These are phyloP conservation scores for Thymus quinquecostatus DNA, from an alignment of 257 asterid genomes.

Conservation along the genomic window DNA sequence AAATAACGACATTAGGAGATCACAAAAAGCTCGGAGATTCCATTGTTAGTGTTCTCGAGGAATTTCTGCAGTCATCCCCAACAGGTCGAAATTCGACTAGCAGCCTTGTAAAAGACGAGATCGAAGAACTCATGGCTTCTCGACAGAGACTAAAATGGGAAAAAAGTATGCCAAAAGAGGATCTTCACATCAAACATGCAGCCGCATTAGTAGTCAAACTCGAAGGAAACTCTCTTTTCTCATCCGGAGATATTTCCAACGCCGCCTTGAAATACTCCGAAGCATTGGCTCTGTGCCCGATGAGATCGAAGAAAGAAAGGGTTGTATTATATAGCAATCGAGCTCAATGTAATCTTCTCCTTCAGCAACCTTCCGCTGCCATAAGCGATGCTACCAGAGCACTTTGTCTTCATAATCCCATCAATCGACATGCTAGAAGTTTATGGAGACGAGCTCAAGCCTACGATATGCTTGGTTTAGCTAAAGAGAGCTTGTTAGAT, in stretches of 20 bases:
- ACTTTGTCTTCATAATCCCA: slow-evolving; percentile 82
- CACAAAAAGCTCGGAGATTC: slow-evolving; percentile 97
- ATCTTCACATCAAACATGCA: slow-evolving; percentile 97
- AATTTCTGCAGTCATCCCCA: slow-evolving; percentile 65
- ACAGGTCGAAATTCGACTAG: slow-evolving; percentile 61
- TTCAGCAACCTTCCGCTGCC: slow-evolving; percentile 91
- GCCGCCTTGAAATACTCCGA: slow-evolving; percentile 92
- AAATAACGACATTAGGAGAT: slow-evolving; percentile 85
- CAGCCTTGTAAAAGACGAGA: slow-evolving; percentile 59
- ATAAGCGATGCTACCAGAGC: slow-evolving; percentile 97
- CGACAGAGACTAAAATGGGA: slow-evolving; percentile 91
- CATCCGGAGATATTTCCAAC: slow-evolving; percentile 87
- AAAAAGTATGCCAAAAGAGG: slow-evolving; percentile 93
- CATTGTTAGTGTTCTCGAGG: slow-evolving; percentile 70
- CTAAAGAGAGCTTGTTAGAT: slow-evolving; percentile 90
- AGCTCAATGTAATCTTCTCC: slow-evolving; percentile 86
- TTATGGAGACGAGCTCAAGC: slow-evolving; percentile 99
- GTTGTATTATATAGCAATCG: slow-evolving; percentile 91
- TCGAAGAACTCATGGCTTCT: slow-evolving; percentile 72
- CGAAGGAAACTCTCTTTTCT: slow-evolving; percentile 92
- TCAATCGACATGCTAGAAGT: slow-evolving; percentile 94
- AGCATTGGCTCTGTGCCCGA: slow-evolving; percentile 86
- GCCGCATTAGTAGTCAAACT: slow-evolving; percentile 96
- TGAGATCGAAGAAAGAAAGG: slow-evolving; percentile 93
- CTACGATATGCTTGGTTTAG: slow-evolving; percentile 92